Base-by-base conservation (phyloP, 2,329 filamentous ascomycete genomes). In the Pseudogymnoascus sp. region DNA sequence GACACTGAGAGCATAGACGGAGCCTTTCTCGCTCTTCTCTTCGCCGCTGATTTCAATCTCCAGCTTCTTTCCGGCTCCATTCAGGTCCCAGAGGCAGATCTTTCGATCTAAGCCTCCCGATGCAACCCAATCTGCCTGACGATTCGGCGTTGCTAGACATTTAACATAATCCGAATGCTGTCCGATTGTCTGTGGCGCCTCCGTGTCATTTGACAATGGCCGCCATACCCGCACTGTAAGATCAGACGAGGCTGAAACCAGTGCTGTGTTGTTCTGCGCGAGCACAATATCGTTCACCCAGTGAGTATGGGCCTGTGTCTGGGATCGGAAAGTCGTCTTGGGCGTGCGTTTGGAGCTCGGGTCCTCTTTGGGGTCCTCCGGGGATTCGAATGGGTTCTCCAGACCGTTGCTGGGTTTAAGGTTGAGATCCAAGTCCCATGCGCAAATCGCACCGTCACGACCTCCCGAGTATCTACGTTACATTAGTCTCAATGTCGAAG, bases 151-250 rank as follows among this genome's bases (percentile, higher is more conserved):
- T 16, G 92, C 91, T 38, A 99, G 83, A 68, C 91, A 92, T 77
- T 97, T 99, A 72, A 96, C 92, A 72, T 97, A 99, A 79, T 99
- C 94, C 70, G 87, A 88, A 75, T 99, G 94, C 70, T 93, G 86
- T 66, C 94, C 94, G 71, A 99, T 93, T 42, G 90, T 91, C 66
- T 85, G 82, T 4, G 90, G 87, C 8, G 88, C 85, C 59, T 87
- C 81, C 23, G 78, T 76, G 58, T 85, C 83, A 62, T 84, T 79
- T 55, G 84, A 84, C 65, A 86, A 79, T 5, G 93, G 93, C 62
- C 92, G 85, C 94, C 88, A 91, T 69, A 90, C 74, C 72, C 88
- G 86, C 64, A 91, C 87, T 5, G 87, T 89, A 65, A 88, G 83
- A 74, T 91, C 88, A 12, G 88, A 90, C 7, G 87, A 90, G 14